A percentile compares a stretch with the other conserved stretches of the same genome.
Conservation (phyloP, 2,329 filamentous ascomycete species). For the Epichloe baconii region DNA sequence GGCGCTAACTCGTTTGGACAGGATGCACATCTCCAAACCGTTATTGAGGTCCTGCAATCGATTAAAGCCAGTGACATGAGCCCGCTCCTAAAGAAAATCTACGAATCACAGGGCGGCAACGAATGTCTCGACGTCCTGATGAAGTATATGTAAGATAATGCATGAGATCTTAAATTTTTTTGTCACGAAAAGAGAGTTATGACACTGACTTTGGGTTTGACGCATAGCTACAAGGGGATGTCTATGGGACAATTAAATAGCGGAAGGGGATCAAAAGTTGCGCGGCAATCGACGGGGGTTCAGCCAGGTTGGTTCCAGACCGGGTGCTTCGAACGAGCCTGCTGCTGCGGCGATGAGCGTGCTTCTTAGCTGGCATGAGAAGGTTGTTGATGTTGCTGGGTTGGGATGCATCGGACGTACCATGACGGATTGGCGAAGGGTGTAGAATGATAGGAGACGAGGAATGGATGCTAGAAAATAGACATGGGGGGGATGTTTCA, state of each 20-base stretch:
- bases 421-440: constrained; percentile 92
- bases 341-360: constrained; percentile 91
- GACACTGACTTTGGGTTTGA: not conserved
- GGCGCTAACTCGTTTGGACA: constrained; percentile 22
- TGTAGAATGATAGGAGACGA: constrained; percentile 11
- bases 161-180: not conserved
- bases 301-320: constrained; percentile 56
- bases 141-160: constrained; percentile 72
- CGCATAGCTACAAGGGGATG: constrained; percentile 80
- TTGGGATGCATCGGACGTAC: constrained; percentile 82
- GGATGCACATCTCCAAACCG: constrained; percentile 76
- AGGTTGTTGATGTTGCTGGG: constrained; percentile 87
- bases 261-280: constrained; percentile 23
- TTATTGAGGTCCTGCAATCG: constrained; percentile 86
- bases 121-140: constrained; percentile 87
- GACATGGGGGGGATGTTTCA: too few species aligned
- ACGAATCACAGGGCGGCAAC: constrained; percentile 62
- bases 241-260: constrained; percentile 29
- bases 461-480: not conserved
- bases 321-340: constrained; percentile 45
- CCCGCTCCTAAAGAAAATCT: constrained; percentile 70
- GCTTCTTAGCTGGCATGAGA: constrained; percentile 95
- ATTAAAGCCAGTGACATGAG: constrained; percentile 96
- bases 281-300: constrained; percentile 69
- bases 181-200: not conserved